phyloP scores from a whole-genome alignment of 164 flowering plant genomes.

The Nymphaea thermarum region DNA sequence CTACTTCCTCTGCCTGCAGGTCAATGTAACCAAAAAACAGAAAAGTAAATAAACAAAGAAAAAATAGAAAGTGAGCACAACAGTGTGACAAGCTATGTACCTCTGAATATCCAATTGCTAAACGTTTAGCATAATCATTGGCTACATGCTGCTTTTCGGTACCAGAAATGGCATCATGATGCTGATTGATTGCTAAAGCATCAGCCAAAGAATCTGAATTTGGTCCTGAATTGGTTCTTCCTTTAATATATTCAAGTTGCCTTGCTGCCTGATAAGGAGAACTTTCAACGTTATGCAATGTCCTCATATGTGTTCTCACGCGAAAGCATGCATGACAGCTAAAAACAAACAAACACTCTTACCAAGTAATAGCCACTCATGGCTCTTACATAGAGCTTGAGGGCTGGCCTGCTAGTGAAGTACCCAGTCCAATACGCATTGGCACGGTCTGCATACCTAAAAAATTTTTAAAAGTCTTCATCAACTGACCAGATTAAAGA shows the following conservation, averaged over 20 bases:
- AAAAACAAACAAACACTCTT: slow-evolving; percentile 4
- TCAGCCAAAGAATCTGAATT: slow-evolving; percentile 68
- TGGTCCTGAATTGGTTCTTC: slow-evolving; percentile 48
- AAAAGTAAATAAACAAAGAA: not conserved
- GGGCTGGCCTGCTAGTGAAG: slow-evolving; percentile 79
- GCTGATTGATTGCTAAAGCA: slow-evolving; percentile 94
- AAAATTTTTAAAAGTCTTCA: slow-evolving; percentile 1
- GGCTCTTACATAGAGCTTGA: slow-evolving; percentile 72
- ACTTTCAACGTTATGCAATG: not conserved
- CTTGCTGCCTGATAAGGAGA: slow-evolving; percentile 64
- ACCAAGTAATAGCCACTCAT: slow-evolving; percentile 93
- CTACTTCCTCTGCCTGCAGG: slow-evolving; percentile 65
- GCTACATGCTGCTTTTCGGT: slow-evolving; percentile 94
- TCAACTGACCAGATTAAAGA: not conserved
- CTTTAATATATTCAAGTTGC: slow-evolving; percentile 71
- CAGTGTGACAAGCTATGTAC: slow-evolving; percentile 15
- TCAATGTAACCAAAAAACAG: not conserved
- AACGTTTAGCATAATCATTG: slow-evolving; percentile 78
- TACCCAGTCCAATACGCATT: slow-evolving; percentile 98
- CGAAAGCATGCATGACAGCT: not conserved
- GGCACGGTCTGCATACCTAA: slow-evolving; percentile 80
- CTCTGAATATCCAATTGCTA: slow-evolving; percentile 69
- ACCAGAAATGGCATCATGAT: slow-evolving; percentile 96
- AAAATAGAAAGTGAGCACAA: not conserved
- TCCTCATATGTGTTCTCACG: not conserved